Conservation (phyloP, 345 rosid species). For the Laguncularia racemosa region DNA sequence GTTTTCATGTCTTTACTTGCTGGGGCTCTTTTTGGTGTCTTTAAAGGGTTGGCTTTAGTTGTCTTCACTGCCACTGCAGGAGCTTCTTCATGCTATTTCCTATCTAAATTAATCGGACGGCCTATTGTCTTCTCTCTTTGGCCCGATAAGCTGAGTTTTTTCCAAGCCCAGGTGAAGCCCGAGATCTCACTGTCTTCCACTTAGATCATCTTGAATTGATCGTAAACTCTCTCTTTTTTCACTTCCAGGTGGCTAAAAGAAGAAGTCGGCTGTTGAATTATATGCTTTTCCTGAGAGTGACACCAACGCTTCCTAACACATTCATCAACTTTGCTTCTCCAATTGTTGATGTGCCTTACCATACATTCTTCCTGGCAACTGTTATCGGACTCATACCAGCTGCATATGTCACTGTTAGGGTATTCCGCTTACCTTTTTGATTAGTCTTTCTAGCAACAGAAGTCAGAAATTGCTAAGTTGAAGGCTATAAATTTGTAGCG, state of each 20-base stretch:
- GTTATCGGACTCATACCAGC: conserved; percentile 86
- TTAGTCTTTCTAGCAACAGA: not conserved
- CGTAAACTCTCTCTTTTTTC: conserved; percentile 2
- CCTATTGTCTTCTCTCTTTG: conserved; percentile 76
- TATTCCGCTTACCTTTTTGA: conserved; percentile 9
- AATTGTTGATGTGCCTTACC: conserved; percentile 81
- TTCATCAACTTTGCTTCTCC: conserved; percentile 95
- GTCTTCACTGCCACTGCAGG: conserved; percentile 89
- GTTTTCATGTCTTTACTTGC: conserved; percentile 95
- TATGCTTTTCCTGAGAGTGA: conserved; percentile 84
- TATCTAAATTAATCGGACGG: conserved; percentile 75
- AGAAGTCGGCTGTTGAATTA: conserved; percentile 63
- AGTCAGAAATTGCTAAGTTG: not conserved
- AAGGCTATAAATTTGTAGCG: no score
- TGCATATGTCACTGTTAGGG: conserved; percentile 89
- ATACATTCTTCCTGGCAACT: conserved; percentile 76
- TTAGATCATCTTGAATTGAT: no score
- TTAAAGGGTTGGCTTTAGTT: conserved; percentile 81
- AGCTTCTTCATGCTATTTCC: conserved; percentile 90
- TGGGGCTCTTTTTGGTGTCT: conserved; percentile 82
- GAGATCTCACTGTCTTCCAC: no score
- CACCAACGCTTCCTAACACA: conserved; percentile 89
- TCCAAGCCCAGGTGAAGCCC: conserved; percentile 76
- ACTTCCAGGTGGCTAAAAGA: conserved; percentile 67
- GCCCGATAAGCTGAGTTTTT: conserved; percentile 85